Base-by-base conservation (phyloP, 495 filamentous ascomycete genomes). In the Hyaloscypha variabilis region DNA sequence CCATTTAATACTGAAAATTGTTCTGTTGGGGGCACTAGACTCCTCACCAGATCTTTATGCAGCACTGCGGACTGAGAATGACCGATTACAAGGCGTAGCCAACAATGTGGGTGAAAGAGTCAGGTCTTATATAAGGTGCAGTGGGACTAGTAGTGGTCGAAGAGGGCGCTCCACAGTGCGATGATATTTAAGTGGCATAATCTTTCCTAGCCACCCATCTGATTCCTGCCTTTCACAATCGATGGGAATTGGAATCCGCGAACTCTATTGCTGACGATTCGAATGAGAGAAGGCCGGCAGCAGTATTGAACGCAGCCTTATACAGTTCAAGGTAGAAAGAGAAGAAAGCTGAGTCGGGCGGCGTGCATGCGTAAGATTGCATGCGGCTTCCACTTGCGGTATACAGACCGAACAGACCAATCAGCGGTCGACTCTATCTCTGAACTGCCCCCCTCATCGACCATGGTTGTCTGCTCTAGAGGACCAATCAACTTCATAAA, bases 381-480 rank as follows among this genome's bases (percentile, higher is more conserved):
- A 66, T 60, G 36, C 65, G 70, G 63, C 66, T 74, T 74, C 72
- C 66, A 67, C 62, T 66, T 72, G 65, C 62, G 67, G 73, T 65
- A 69, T 68, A 66, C 64, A 69, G 67, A 74, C 67, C 73, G 73
- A 75, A 69, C 72, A 67, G 65, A 69, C 73, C 68, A 75, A 74
- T 75, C 30, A 69, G 68, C 64, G 52, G 69, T 57, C 42, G 63
- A 63, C 63, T 66, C 53, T 66, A 64, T 67, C 64, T 70, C 64
- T 67, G 60, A 67, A 64, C 54, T 21, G 46, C 34, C 63, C 67
- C 46, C 56, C 58, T 63, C 54, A 62, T 26, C 55, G 55, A 59
- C 52, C 39, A 68, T 60, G 60, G 42, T 53, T 59, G 59, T 69
- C 60, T 67, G 54, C 64, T 67, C 58, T 67, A 46, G 26, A 64